A percentile compares a stretch with the other conserved stretches of the same genome.
phyloP scores from a whole-genome alignment of 2,329 filamentous ascomycete genomes.

The Ceratocystis papillata region DNA sequence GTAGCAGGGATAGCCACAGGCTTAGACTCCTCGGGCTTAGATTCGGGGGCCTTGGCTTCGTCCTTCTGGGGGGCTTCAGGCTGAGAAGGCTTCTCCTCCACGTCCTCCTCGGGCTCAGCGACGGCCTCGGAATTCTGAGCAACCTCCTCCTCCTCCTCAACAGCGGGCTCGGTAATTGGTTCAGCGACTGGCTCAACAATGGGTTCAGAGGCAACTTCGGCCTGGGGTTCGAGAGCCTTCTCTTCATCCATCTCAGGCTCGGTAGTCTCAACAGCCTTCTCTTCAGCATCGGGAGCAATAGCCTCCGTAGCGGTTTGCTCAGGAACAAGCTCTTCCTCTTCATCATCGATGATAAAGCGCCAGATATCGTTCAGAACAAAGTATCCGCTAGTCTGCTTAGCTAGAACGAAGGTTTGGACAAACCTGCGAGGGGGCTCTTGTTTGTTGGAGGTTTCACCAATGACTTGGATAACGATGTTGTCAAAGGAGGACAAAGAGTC shows the following conservation, averaged over 20 bases:
- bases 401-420: slow-evolving; percentile 93
- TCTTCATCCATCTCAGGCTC: slow-evolving; percentile 30
- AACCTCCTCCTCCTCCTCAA: slow-evolving; percentile 42
- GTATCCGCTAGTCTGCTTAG: slow-evolving; percentile 91
- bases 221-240: slow-evolving; percentile 33
- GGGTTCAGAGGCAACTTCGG: slow-evolving; percentile 28
- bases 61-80: slow-evolving; percentile 14
- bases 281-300: slow-evolving; percentile 29
- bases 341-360: slow-evolving; percentile 79
- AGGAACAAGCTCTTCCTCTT: slow-evolving; percentile 35
- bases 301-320: slow-evolving; percentile 31
- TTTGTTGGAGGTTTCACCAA: slow-evolving; percentile 96
- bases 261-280: slow-evolving; percentile 29
- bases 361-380: slow-evolving; percentile 98
- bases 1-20: slow-evolving; percentile 35
- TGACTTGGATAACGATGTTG: slow-evolving; percentile 95
- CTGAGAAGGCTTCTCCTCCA: slow-evolving; percentile 27
- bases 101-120: slow-evolving; percentile 49
- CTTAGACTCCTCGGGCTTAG: slow-evolving; percentile 14
- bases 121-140: slow-evolving; percentile 54
- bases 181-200: slow-evolving; percentile 27
- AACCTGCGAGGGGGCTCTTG: slow-evolving; percentile 86
- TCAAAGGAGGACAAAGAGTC: slow-evolving; percentile 87
- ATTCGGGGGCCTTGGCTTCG: slow-evolving; percentile 14
- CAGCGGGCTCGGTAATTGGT: slow-evolving; percentile 39